Conservation (phyloP, 495 filamentous ascomycete genomes). For the Aspergillus sclerotioniger region DNA sequence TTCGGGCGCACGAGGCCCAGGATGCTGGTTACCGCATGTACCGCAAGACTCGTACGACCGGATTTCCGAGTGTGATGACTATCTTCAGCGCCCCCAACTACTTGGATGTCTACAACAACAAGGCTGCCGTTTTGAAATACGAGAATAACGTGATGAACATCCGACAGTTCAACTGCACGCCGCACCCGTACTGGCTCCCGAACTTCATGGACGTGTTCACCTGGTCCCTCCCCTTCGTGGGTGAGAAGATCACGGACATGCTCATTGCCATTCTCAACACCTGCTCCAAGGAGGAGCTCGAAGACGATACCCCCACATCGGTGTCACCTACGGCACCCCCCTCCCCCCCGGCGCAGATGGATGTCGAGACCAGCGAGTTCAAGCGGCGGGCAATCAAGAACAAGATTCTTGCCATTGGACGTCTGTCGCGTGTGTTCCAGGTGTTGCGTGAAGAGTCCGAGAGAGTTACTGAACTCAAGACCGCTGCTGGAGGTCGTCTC, state of each 20-base stretch:
- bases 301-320: conserved; percentile 72
- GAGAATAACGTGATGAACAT: conserved; percentile 99
- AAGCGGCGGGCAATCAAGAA: conserved; percentile 97
- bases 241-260: conserved; percentile 99
- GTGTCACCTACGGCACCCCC: conserved; percentile 59
- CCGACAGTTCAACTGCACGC: conserved; percentile 98
- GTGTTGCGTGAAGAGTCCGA: conserved; percentile 97
- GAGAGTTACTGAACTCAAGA: conserved; percentile 95
- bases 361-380: conserved; percentile 82
- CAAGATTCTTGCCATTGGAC: conserved; percentile 97
- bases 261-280: conserved; percentile 97
- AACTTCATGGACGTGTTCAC: conserved; percentile 99
- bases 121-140: conserved; percentile 96
- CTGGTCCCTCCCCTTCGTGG: conserved; percentile 97
- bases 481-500: conserved; percentile 86
- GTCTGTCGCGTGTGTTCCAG: conserved; percentile 96
- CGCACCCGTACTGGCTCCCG: conserved; percentile 97
- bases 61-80: conserved; percentile 99
- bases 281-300: conserved; percentile 94
- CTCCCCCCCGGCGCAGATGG: conserved; percentile 67
- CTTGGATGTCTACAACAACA: conserved; percentile 99
- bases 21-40: conserved; percentile 99
- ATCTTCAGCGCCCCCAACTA: conserved; percentile 99
- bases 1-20: conserved; percentile 98
- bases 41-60: conserved; percentile 93